Conservation (phyloP, 805 yeast species). For the Sugiyamaella qingdaonensis region DNA sequence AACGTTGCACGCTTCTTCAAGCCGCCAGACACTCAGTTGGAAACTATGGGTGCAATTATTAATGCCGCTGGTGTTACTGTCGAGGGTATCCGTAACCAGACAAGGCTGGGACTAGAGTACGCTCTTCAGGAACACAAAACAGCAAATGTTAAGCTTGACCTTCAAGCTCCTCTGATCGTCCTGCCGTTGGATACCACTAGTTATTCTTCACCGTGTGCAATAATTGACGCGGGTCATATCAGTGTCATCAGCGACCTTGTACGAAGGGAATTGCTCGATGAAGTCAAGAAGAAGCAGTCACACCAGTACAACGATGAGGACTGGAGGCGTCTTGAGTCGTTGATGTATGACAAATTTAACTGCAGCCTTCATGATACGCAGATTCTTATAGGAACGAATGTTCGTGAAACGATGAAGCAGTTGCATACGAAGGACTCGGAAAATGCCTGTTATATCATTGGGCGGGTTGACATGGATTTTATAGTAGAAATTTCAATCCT, state of each 20-base stretch:
- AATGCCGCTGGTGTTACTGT: conserved; percentile 94
- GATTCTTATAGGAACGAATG: conserved; percentile 77
- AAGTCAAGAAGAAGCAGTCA: conserved; percentile 58
- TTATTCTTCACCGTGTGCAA: conserved; percentile 82
- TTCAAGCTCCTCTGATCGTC: conserved; percentile 89
- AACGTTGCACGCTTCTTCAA: conserved; percentile 70
- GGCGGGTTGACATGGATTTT: conserved; percentile 69
- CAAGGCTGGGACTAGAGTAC: conserved; percentile 87
- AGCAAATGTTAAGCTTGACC: conserved; percentile 73
- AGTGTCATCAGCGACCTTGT: conserved; percentile 77
- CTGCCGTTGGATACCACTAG: conserved; percentile 76
- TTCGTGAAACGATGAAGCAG: conserved; percentile 71
- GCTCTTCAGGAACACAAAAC: conserved; percentile 95
- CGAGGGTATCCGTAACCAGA: conserved; percentile 84
- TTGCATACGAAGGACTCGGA: conserved; percentile 42
- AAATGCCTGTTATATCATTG: conserved; percentile 61
- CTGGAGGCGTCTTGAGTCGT: conserved; percentile 67
- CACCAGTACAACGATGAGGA: conserved; percentile 56
- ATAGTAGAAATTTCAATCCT: conserved; percentile 78
- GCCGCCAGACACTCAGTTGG: conserved; percentile 81
- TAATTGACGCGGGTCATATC: conserved; percentile 94
- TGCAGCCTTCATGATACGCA: conserved; percentile 81
- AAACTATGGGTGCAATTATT: conserved; percentile 85
- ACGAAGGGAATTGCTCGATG: conserved; percentile 61
- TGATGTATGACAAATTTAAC: conserved; percentile 87